These are phyloP conservation scores for Spiraea crenata DNA, from an alignment of 331 rosid genomes.

Conservation along the genomic window DNA sequence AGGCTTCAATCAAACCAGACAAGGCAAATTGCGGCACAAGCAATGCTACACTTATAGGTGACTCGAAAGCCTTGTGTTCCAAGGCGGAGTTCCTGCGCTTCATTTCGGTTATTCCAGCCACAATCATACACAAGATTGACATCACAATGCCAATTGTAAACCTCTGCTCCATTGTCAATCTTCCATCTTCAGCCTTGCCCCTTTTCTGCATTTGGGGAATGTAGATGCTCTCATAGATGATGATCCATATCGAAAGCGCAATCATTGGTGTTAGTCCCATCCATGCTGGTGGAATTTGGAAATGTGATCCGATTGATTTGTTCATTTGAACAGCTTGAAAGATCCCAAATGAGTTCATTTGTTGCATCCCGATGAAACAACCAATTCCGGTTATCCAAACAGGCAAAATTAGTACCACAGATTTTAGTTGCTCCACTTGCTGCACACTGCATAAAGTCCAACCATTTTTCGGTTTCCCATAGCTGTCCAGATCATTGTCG, in stretches of 20 bases:
- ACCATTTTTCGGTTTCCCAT: slow-evolving; percentile 24
- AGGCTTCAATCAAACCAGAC: slow-evolving; percentile 50
- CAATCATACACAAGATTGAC: slow-evolving; percentile 41
- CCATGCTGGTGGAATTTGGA: slow-evolving; percentile 60
- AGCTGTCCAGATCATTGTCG: slow-evolving; percentile 29
- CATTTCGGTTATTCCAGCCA: slow-evolving; percentile 38
- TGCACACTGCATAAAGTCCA: slow-evolving; percentile 53
- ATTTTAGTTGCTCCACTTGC: slow-evolving; percentile 54
- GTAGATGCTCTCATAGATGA: slow-evolving; percentile 39
- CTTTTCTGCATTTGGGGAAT: slow-evolving; percentile 26
- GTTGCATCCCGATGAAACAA: slow-evolving; percentile 47
- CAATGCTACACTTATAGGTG: slow-evolving; percentile 37
- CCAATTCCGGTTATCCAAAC: slow-evolving; percentile 51
- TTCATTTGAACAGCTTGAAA: slow-evolving; percentile 53
- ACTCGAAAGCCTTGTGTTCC: slow-evolving; percentile 23
- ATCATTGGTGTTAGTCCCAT: slow-evolving; percentile 52
- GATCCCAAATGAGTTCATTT: slow-evolving; percentile 46
- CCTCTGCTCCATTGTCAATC: slow-evolving; percentile 43
- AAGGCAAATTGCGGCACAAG: slow-evolving; percentile 51
- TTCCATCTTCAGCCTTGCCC: neutral
- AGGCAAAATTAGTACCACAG: slow-evolving; percentile 37
- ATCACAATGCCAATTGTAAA: slow-evolving; percentile 39
- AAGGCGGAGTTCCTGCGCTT: slow-evolving; percentile 34
- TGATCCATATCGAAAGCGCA: slow-evolving; percentile 46
- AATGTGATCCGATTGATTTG: slow-evolving; percentile 38